Evolutionary conservation across 305 asterid species (phyloP).

Genomic region (Fraxinus sp.): DNA sequence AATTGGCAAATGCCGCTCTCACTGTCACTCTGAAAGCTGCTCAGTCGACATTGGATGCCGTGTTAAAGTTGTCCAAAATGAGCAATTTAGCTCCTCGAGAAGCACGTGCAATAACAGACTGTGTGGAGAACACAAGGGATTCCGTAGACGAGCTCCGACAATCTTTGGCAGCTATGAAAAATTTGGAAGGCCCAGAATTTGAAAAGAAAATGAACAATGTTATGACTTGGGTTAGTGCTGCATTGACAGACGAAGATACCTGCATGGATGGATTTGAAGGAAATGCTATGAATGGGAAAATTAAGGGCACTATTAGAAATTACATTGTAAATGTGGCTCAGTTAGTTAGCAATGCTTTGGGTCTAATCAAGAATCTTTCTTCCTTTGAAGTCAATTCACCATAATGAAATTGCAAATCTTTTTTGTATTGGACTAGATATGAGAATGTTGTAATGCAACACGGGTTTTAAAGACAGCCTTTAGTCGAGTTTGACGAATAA

Average conservation of each 20-base stretch:
- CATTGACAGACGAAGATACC: constrained; percentile 60
- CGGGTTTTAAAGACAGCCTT: neutral
- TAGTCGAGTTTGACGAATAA: neutral
- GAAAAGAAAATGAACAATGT: constrained; percentile 45
- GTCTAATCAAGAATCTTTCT: constrained; percentile 28
- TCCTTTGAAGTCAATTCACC: neutral
- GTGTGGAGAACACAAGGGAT: constrained; percentile 38
- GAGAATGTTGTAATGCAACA: neutral
- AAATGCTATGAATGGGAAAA: constrained; percentile 48
- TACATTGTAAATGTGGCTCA: constrained; percentile 60
- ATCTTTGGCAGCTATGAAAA: neutral
- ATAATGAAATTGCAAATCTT: neutral
- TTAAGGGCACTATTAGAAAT: constrained; percentile 49
- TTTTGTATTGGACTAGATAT: neutral
- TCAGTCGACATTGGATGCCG: constrained; percentile 32
- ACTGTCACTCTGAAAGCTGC: constrained; percentile 58
- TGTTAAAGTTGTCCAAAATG: constrained; percentile 17
- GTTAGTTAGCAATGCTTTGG: constrained; percentile 85
- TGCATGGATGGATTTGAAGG: constrained; percentile 80
- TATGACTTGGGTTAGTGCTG: constrained; percentile 93
- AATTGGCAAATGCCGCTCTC: constrained; percentile 56
- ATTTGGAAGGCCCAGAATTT: neutral
- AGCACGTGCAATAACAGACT: constrained; percentile 23
- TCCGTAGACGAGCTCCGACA: constrained; percentile 33
- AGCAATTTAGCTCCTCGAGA: neutral